Evolutionary conservation across 805 yeast species (phyloP), one percentile per base, ranked within the genome.

Genomic region (Starmera pachycereana): DNA sequence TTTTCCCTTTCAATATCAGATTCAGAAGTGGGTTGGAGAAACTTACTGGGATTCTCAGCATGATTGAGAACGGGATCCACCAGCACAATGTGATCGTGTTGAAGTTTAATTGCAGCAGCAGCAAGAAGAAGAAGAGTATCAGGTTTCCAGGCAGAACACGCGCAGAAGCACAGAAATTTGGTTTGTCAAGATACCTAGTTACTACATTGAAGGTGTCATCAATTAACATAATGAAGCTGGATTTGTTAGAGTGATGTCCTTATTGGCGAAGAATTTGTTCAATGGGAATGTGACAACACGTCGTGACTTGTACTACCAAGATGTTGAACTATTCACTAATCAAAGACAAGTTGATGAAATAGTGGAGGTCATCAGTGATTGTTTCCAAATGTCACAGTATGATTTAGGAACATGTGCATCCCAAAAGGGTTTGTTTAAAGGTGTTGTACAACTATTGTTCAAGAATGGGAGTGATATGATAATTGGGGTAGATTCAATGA

Each of bases 241-340:
- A 33, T 19, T 43, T 25, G 16, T 51, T 9, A 40, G 44, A 6
- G 19, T 46, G 7, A 14, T 54, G 3, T n/a, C 40, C 1, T 12
- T 52, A 2, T 29, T 54, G 28, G 40, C 47, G 8, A 48, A 42
- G 12, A 55, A 51, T 29, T 38, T 55, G 22, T 7, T 14, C 10
- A 46, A 36, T 12, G 28, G 35, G 6, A 34, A 38, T 14, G 37
- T 42, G 2, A 48, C 49, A 9, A 57, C 82, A 0, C 61, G 68
- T 40, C 62, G 90, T 49, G 87, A 80, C 48, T 48, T 81, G 3
- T 82, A 63, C 54, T 82, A 82, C 51, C 66, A 69, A 30, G 81
- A 81, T 51, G 83, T 77, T 0, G 63, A 64, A 12, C 49, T 79
- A 4, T 81, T 72, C 51, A 51, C 57, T 11, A 49, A 46, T 1